Percentiles rank a stretch among this genome's conserved stretches.
These are phyloP conservation scores for Myrmaecium sp. DNA, from an alignment of 2,329 filamentous ascomycete genomes.

Conservation along the genomic window DNA sequence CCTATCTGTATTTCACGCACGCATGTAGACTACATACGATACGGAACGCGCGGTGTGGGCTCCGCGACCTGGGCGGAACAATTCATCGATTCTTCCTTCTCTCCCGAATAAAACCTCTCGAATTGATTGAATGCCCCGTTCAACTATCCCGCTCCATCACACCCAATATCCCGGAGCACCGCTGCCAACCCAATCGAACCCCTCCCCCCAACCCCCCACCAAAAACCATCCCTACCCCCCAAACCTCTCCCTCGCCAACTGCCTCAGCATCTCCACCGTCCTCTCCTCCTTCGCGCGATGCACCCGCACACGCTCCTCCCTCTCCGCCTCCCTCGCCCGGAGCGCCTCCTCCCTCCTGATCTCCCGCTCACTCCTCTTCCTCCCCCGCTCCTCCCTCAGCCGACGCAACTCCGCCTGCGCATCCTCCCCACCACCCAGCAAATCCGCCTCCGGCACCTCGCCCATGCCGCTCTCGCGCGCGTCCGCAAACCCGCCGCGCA, in stretches of 20 bases:
- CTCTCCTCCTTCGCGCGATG: constrained; percentile 64
- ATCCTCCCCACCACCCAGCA: constrained; percentile 61
- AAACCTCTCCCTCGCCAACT: constrained; percentile 60
- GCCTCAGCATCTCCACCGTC: constrained; percentile 67
- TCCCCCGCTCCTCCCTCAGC: constrained; percentile 44
- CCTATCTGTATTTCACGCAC: too few species aligned
- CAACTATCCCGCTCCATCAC: too few species aligned
- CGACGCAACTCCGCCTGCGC: constrained; percentile 48
- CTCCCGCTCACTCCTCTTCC: constrained; percentile 72
- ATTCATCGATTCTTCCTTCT: too few species aligned
- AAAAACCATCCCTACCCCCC: constrained; percentile 6
- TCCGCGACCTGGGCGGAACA: too few species aligned
- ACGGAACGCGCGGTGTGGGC: too few species aligned
- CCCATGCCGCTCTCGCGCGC: constrained; percentile 43
- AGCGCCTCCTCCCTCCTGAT: constrained; percentile 64
- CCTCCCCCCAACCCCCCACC: too few species aligned
- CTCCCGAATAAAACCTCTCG: too few species aligned
- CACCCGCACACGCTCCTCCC: constrained; percentile 56
- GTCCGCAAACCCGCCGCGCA: constrained; percentile 57
- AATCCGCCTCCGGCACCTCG: constrained; percentile 53
- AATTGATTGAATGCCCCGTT: too few species aligned
- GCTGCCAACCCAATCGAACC: too few species aligned
- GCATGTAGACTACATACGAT: too few species aligned
- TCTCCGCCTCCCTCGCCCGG: constrained; percentile 57
- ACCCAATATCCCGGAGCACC: too few species aligned